Evolutionary conservation across 345 rosid genomes (phyloP).

Genomic region (Boechera divaricarpa): DNA sequence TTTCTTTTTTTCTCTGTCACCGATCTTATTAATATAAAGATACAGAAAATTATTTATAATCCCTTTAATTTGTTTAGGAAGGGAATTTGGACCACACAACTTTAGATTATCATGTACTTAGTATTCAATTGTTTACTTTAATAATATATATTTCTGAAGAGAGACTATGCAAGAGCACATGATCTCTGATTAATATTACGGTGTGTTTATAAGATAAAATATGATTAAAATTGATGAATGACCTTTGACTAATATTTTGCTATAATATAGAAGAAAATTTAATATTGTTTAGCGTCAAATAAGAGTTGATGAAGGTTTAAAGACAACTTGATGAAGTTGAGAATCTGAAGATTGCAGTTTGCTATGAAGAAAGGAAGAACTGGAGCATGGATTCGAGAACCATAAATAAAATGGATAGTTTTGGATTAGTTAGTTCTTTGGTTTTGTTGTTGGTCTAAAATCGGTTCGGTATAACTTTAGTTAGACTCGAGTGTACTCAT

Average conservation of each 20-base stretch:
- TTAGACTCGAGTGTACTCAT: neutral
- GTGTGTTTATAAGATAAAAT: constrained; percentile 10
- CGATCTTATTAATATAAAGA: neutral
- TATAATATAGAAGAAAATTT: neutral
- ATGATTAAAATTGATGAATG: neutral
- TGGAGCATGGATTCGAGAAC: neutral
- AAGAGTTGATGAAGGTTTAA: neutral
- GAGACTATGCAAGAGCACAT: constrained; percentile 37
- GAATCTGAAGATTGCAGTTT: neutral
- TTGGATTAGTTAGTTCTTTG: neutral
- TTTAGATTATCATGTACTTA: constrained; percentile 34
- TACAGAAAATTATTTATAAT: constrained; percentile 1
- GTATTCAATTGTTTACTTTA: constrained; percentile 13
- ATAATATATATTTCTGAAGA: constrained; percentile 19
- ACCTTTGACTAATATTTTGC: constrained; percentile 2
- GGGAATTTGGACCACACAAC: constrained; percentile 33
- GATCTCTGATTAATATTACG: constrained; percentile 32
- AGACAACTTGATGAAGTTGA: neutral
- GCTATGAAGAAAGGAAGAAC: neutral
- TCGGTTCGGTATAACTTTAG: neutral
- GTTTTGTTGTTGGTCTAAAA: neutral
- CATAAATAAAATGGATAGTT: neutral
- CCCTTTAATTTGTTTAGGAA: constrained; percentile 31
- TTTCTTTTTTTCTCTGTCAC: neutral
- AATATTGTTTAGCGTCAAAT: neutral